Percentiles rank a stretch among this genome's conserved stretches.
Conservation (phyloP, 441 rosid genomes). For the Brassica hybrid region DNA sequence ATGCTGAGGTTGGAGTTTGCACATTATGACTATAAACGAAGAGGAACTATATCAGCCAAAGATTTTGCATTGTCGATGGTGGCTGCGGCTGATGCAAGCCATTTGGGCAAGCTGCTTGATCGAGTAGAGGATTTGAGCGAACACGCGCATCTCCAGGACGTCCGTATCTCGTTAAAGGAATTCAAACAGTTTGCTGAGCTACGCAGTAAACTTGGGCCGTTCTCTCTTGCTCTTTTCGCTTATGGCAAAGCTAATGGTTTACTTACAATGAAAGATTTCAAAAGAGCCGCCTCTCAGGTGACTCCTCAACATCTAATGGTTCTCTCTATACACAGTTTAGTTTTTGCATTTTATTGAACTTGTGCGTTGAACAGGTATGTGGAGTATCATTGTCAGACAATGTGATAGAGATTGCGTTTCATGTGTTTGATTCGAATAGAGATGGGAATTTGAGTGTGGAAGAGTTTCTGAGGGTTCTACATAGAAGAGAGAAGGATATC, state of each 20-base stretch:
- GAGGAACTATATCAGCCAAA: constrained; percentile 73
- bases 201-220: constrained; percentile 66
- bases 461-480: constrained; percentile 72
- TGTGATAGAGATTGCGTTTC: constrained; percentile 72
- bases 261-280: constrained; percentile 68
- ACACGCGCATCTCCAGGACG: constrained; percentile 51
- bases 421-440: constrained; percentile 67
- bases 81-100: constrained; percentile 84
- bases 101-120: constrained; percentile 63
- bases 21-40: constrained; percentile 74
- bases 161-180: constrained; percentile 66
- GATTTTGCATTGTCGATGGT: constrained; percentile 92
- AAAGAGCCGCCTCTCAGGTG: constrained; percentile 81
- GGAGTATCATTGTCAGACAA: constrained; percentile 63
- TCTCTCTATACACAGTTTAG: background rate
- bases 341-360: background rate
- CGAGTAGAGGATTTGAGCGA: constrained; percentile 63
- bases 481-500: constrained; percentile 61
- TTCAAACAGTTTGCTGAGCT: constrained; percentile 79
- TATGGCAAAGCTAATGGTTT: constrained; percentile 79
- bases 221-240: constrained; percentile 83
- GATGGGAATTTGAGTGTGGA: constrained; percentile 73
- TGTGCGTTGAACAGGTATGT: constrained; percentile 57
- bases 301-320: constrained; percentile 12
- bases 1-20: constrained; percentile 78